phyloP scores from a whole-genome alignment of 495 filamentous ascomycete genomes.

The Neurospora sp. region DNA sequence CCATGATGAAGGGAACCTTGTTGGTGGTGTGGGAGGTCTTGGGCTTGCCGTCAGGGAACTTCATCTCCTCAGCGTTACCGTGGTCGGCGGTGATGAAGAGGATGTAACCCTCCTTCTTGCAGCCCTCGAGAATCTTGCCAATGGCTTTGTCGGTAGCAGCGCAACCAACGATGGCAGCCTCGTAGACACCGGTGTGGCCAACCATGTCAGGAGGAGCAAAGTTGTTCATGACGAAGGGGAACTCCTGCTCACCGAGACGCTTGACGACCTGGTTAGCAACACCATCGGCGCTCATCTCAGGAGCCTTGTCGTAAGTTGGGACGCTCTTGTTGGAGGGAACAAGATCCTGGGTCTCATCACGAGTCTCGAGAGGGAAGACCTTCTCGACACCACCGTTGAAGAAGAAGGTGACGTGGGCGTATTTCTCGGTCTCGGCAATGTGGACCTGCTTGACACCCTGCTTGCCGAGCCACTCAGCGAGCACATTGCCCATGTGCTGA shows the following conservation, averaged over 20 bases:
- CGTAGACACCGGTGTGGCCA: slow-evolving; percentile 93
- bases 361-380: slow-evolving; percentile 80
- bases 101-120: slow-evolving; percentile 83
- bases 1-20: slow-evolving; percentile 96
- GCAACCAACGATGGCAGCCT: slow-evolving; percentile 84
- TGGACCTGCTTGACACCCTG: slow-evolving; percentile 85
- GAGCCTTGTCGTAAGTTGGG: slow-evolving; percentile 90
- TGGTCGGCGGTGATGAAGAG: slow-evolving; percentile 95
- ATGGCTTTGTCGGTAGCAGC: slow-evolving; percentile 87
- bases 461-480: slow-evolving; percentile 90
- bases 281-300: slow-evolving; percentile 87
- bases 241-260: slow-evolving; percentile 67
- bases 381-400: slow-evolving; percentile 99
- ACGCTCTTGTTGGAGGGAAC: slow-evolving; percentile 62
- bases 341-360: slow-evolving; percentile 51
- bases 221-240: slow-evolving; percentile 99
- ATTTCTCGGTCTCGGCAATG: slow-evolving; percentile 97
- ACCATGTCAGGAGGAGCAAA: slow-evolving; percentile 99
- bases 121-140: slow-evolving; percentile 79
- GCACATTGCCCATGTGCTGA: slow-evolving; percentile 90
- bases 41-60: slow-evolving; percentile 85
- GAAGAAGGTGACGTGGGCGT: slow-evolving; percentile 98
- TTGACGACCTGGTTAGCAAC: slow-evolving; percentile 82
- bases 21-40: slow-evolving; percentile 98
- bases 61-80: slow-evolving; percentile 98